phyloP scores from a whole-genome alignment of 78 protist genomes.

The Dictyostelium capitatum region DNA sequence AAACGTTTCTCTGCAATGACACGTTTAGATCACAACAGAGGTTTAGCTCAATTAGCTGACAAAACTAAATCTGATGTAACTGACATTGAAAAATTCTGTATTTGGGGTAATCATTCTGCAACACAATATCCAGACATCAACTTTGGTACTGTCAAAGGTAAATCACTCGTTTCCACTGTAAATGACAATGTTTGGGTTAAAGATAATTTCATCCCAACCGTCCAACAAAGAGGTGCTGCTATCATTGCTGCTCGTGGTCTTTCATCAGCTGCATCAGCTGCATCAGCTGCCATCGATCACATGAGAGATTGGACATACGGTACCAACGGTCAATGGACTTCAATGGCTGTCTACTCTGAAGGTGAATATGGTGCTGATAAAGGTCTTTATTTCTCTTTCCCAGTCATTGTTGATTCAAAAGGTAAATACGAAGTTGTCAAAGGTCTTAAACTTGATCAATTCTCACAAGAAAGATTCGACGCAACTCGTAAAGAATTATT shows the following conservation, averaged over 20 bases:
- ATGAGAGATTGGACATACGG: slow-evolving; percentile 89
- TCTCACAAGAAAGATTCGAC: slow-evolving; percentile 78
- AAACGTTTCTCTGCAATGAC: slow-evolving; percentile 88
- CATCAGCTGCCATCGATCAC: slow-evolving; percentile 90
- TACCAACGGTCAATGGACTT: slow-evolving; percentile 76
- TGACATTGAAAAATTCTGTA: slow-evolving; percentile 81
- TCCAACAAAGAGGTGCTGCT: slow-evolving; percentile 97
- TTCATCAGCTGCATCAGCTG: slow-evolving; percentile 95
- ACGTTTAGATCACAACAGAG: slow-evolving; percentile 97
- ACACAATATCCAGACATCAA: slow-evolving; percentile 88
- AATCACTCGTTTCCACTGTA: slow-evolving; percentile 9
- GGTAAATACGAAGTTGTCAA: slow-evolving; percentile 76
- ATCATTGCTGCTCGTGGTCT: slow-evolving; percentile 90
- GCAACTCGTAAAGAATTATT: slow-evolving; percentile 47
- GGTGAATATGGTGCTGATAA: slow-evolving; percentile 87
- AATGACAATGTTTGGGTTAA: slow-evolving; percentile 82
- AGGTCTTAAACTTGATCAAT: slow-evolving; percentile 65
- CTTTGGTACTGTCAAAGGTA: slow-evolving; percentile 69
- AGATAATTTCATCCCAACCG: slow-evolving; percentile 85
- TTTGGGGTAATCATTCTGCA: slow-evolving; percentile 98
- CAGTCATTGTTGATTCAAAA: slow-evolving; percentile 30
- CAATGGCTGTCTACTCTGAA: slow-evolving; percentile 83
- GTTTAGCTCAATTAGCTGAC: slow-evolving; percentile 68
- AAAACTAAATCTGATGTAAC: slow-evolving; percentile 13
- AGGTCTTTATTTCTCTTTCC: slow-evolving; percentile 82